These are phyloP conservation scores for Claviceps sp. DNA, from an alignment of 2,329 filamentous ascomycete genomes.

Conservation along the genomic window DNA sequence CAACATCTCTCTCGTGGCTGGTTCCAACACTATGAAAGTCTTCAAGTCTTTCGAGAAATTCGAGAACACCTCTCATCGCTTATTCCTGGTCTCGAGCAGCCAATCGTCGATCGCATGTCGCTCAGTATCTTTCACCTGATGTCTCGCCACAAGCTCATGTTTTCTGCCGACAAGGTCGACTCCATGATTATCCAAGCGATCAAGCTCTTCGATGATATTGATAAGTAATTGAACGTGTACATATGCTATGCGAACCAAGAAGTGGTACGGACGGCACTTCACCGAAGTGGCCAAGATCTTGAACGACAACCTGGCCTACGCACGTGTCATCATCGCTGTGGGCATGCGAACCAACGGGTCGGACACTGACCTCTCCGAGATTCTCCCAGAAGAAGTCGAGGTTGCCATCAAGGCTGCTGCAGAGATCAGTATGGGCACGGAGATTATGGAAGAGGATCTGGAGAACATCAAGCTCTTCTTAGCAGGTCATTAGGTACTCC, in stretches of 20 bases:
- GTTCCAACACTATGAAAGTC: constrained; percentile 35
- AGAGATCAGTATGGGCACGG: constrained; percentile 96
- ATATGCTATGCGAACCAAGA: constrained; percentile 97
- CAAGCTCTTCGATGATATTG: constrained; percentile 82
- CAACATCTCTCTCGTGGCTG: constrained; percentile 69
- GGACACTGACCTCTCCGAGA: constrained; percentile 68
- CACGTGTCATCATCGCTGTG: constrained; percentile 74
- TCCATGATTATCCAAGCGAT: constrained; percentile 99
- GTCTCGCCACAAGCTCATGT: constrained; percentile 95
- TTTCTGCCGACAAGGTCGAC: constrained; percentile 96
- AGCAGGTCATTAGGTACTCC: constrained; percentile 85
- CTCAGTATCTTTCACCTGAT: constrained; percentile 94
- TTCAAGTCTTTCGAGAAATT: constrained; percentile 79
- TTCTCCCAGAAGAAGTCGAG: constrained; percentile 93
- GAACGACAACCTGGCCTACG: constrained; percentile 92
- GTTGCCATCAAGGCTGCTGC: constrained; percentile 81
- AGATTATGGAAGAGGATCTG: constrained; percentile 85
- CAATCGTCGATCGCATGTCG: constrained; percentile 86
- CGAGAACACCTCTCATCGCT: constrained; percentile 81
- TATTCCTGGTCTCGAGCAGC: constrained; percentile 73
- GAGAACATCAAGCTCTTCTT: constrained; percentile 84
- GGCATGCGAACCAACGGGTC: constrained; percentile 76
- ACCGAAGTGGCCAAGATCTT: constrained; percentile 95
- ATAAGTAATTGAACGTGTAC: constrained; percentile 89
- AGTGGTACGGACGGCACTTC: constrained; percentile 99